Base-by-base conservation (phyloP, 78 protist genomes). In the Creolimax fragrantissima region DNA sequence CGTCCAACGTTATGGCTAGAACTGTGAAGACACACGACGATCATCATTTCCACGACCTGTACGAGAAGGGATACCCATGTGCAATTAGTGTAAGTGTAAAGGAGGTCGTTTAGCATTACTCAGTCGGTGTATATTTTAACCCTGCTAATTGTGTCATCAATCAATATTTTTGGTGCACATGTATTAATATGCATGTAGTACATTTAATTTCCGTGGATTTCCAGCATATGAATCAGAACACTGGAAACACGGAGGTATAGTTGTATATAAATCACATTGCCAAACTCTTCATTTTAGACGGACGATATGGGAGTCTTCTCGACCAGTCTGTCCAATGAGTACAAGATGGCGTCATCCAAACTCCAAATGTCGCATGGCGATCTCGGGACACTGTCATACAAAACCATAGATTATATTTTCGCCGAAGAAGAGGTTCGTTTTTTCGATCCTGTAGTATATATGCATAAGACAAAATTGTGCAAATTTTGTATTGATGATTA, bases 1-100 rank as follows among this genome's bases (percentile, higher is more conserved):
- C 86, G 86, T 83, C 86, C 86, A 83, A 83, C 37, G 86, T 83
- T 6, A 83, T 83, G 86, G 7, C 44, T 5, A 36, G 7, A 32
- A 17, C 86, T 35, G 86, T 83, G 42, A 83, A 24, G 42, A 11
- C 6, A 36, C 37, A 83, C 86, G 86, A 83, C 7, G 35, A 6
- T 24, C 86, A 83, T 83, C 86, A 83, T 41, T 83, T 83, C 86
- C 86, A 35, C 86, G 86, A 83, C 86, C 86, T 83, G 42, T 83
- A 83, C 86, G 35, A 24, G 35, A 24, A 6, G 35, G 86, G 7
- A 5, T 83, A 83, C 37, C 86, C 86, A 6, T 83, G 86, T 83
- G 86, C 86, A 11, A 83, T 83, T 5, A 35, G 86, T 83, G 86
- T 83, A 83, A 5, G 86, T 47, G 74, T 24, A 58, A 58, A 32